Percentiles rank a stretch among this genome's conserved stretches.
Evolutionary conservation across 352 stramenopile genomes (phyloP).

Genomic region (Thalassiosira livingstoniorum): DNA sequence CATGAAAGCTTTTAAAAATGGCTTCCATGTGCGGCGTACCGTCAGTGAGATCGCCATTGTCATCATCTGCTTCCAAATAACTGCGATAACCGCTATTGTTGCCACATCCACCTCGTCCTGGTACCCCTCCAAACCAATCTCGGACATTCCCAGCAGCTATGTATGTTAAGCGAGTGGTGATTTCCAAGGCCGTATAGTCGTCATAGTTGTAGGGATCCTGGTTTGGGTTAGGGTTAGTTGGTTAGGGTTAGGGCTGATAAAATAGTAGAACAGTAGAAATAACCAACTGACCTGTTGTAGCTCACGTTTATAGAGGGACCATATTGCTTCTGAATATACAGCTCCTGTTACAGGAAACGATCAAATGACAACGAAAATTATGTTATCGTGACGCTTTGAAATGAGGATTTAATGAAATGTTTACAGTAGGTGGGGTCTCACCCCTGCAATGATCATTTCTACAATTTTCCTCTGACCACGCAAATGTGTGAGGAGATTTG

Average conservation of each 20-base stretch:
- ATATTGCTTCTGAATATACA: constrained; percentile 46
- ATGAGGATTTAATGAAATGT: neutral
- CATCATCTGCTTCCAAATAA: constrained; percentile 29
- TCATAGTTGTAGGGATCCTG: constrained; percentile 45
- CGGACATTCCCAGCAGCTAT: constrained; percentile 34
- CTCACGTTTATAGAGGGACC: constrained; percentile 35
- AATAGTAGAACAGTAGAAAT: no score
- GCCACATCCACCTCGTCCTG: constrained; percentile 22
- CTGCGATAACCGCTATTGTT: constrained; percentile 7
- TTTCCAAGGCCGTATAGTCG: constrained; percentile 28
- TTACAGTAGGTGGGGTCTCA: neutral
- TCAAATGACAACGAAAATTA: neutral
- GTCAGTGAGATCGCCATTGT: constrained; percentile 12
- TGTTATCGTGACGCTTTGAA: neutral
- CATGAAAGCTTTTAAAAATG: no score
- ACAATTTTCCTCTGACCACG: neutral
- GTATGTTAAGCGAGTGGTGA: constrained; percentile 36
- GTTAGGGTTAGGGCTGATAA: no score
- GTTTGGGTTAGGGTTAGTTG: no score
- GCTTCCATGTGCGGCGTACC: constrained; percentile 11
- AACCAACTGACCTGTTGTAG: neutral
- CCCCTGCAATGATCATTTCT: neutral
- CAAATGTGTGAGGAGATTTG: constrained; percentile 10
- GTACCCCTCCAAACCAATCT: no score
- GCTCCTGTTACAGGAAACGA: neutral